Evolutionary conservation across 2,329 filamentous ascomycete genomes (phyloP).

Genomic region (Lecanicillium sp.): DNA sequence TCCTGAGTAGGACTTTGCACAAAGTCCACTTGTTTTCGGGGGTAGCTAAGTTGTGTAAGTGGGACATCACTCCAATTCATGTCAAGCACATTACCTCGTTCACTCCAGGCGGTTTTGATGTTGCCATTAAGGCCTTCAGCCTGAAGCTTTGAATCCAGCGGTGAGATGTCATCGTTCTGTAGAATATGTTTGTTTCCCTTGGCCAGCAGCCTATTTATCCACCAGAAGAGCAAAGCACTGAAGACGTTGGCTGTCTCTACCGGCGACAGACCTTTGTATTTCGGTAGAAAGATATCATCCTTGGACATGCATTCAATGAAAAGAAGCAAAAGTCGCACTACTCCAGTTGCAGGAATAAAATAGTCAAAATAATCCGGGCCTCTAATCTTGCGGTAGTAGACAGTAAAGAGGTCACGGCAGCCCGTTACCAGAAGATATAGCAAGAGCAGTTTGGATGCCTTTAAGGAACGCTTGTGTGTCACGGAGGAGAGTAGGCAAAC

Average conservation of each 20-base stretch:
- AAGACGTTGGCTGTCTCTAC: conserved; percentile 5
- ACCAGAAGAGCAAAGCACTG: conserved; percentile 8
- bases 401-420: not conserved
- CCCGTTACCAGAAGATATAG: conserved; percentile 1
- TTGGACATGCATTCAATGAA: conserved; percentile 9
- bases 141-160: not conserved
- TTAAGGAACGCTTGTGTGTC: not conserved
- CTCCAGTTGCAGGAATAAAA: not conserved
- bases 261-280: not conserved
- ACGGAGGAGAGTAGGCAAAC: not conserved
- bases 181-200: conserved; percentile 9
- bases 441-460: not conserved
- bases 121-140: not conserved
- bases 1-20: conserved; percentile 1
- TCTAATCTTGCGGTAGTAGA: not conserved
- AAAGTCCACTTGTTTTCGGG: conserved; percentile 5
- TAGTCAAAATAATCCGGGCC: not conserved
- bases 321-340: not conserved
- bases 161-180: conserved; percentile 4
- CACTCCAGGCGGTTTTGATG: not conserved
- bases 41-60: not conserved
- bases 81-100: not conserved
- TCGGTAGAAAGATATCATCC: not conserved
- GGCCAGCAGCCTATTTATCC: conserved; percentile 7
- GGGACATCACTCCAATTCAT: not conserved